These are phyloP conservation scores for Cladosporium sp. DNA, from an alignment of 2,329 filamentous ascomycete genomes.

Conservation along the genomic window DNA sequence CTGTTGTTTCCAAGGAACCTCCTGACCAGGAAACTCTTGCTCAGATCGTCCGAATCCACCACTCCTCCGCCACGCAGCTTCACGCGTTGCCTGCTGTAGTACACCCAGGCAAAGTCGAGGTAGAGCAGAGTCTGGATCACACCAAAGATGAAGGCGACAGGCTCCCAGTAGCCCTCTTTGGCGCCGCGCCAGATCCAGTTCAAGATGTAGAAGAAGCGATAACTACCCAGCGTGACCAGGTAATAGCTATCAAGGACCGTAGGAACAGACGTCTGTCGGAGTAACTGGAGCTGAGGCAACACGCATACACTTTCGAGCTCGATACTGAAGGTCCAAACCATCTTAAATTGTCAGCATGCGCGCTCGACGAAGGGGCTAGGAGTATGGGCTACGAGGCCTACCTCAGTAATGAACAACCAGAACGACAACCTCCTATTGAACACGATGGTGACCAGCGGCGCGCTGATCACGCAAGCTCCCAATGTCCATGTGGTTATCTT, in stretches of 20 bases:
- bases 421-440: conserved; percentile 50
- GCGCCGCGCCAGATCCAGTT: conserved; percentile 78
- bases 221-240: conserved; percentile 80
- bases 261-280: conserved; percentile 91
- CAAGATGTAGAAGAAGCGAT: conserved; percentile 83
- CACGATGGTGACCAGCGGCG: conserved; percentile 72
- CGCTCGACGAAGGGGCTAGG: background rate
- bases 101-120: conserved; percentile 94
- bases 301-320: conserved; percentile 90
- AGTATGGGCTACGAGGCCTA: conserved; percentile 22
- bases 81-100: conserved; percentile 88
- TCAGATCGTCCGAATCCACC: conserved; percentile 85
- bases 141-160: conserved; percentile 80
- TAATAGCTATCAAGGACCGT: conserved; percentile 98
- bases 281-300: conserved; percentile 84
- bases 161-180: conserved; percentile 49
- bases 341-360: conserved; percentile 48
- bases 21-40: conserved; percentile 79
- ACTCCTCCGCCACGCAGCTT: conserved; percentile 87
- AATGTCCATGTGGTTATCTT: conserved; percentile 75
- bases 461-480: conserved; percentile 63
- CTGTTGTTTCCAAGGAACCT: conserved; percentile 66
- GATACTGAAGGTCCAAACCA: conserved; percentile 84
- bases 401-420: conserved; percentile 31
- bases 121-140: conserved; percentile 87